Evolutionary conservation across 2,329 filamentous ascomycete species (phyloP).

Genomic region (Aspergillus glaucus): DNA sequence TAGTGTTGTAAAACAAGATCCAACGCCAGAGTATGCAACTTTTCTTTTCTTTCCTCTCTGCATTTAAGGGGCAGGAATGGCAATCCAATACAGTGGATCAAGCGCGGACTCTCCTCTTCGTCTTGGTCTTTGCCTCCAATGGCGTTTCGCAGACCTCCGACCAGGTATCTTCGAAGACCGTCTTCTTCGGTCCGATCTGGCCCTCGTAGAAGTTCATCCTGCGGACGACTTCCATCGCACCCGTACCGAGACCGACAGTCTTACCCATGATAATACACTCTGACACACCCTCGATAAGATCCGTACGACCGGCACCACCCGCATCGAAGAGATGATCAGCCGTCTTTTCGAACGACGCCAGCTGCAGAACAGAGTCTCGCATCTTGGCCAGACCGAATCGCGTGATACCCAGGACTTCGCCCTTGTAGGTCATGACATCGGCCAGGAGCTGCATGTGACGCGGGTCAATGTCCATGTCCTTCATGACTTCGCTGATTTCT

Average conservation of each 20-base stretch:
- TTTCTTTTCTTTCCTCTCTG: not conserved
- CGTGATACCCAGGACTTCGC: conserved; percentile 92
- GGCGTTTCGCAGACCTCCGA: conserved; percentile 21
- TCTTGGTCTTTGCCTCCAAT: conserved; percentile 9
- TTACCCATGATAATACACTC: conserved; percentile 99
- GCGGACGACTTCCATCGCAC: conserved; percentile 82
- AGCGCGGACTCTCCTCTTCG: conserved; percentile 6
- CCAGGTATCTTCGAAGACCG: conserved; percentile 61
- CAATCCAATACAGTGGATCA: not conserved
- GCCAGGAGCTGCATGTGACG: conserved; percentile 96
- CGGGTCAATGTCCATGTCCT: conserved; percentile 89
- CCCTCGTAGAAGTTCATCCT: conserved; percentile 61
- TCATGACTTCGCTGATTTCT: conserved; percentile 87
- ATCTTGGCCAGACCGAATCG: conserved; percentile 95
- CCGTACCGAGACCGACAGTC: conserved; percentile 84
- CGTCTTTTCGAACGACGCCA: conserved; percentile 96
- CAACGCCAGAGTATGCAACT: conserved; percentile 6
- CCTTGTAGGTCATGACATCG: conserved; percentile 99
- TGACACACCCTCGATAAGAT: conserved; percentile 85
- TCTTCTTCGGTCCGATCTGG: conserved; percentile 53
- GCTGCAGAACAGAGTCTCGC: conserved; percentile 85
- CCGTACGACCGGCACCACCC: conserved; percentile 83
- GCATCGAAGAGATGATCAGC: conserved; percentile 96
- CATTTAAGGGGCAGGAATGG: not conserved
- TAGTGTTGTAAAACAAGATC: not conserved